Conservation (phyloP, 1,139 yeast species). For the Groenewaldozyma auringiensis region DNA sequence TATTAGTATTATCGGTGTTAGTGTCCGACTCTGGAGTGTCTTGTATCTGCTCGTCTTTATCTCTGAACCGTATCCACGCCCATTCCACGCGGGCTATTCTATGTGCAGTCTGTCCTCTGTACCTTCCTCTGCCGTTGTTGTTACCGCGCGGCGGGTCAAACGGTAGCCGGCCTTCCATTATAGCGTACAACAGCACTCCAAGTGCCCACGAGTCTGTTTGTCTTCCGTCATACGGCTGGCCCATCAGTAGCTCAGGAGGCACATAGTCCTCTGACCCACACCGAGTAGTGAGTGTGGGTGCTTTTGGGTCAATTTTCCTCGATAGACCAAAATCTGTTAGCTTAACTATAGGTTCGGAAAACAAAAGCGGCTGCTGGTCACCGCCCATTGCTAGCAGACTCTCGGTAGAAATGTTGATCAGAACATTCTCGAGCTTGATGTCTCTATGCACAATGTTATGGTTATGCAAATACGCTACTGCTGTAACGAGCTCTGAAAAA, state of each 20-base stretch:
- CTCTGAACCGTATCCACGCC: constrained; percentile 56
- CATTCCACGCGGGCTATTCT: constrained; percentile 89
- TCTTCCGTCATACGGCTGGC: constrained; percentile 82
- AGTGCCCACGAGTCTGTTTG: constrained; percentile 90
- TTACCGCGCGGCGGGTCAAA: constrained; percentile 56
- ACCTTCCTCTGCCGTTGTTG: constrained; percentile 44
- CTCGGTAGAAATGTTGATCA: constrained; percentile 40
- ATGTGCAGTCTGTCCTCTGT: constrained; percentile 65
- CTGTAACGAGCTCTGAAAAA: constrained; percentile 59
- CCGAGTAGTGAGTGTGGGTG: constrained; percentile 66
- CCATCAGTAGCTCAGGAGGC: constrained; percentile 86
- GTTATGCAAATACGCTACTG: constrained; percentile 67
- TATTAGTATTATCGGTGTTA: neutral
- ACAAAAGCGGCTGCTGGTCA: neutral
- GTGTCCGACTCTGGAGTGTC: constrained; percentile 5
- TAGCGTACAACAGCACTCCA: constrained; percentile 79
- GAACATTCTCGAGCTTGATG: constrained; percentile 73
- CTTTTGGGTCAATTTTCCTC: constrained; percentile 49
- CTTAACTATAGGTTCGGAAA: constrained; percentile 38
- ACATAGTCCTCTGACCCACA: constrained; percentile 97
- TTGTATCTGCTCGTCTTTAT: constrained; percentile 6
- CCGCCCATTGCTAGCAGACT: constrained; percentile 26
- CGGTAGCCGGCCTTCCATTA: constrained; percentile 79
- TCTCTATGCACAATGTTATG: constrained; percentile 75
- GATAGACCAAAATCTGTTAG: constrained; percentile 88